A percentile compares a stretch with the other conserved stretches of the same genome.
Conservation (phyloP, 2,329 filamentous ascomycete species). For the Colletotrichum siamense region DNA sequence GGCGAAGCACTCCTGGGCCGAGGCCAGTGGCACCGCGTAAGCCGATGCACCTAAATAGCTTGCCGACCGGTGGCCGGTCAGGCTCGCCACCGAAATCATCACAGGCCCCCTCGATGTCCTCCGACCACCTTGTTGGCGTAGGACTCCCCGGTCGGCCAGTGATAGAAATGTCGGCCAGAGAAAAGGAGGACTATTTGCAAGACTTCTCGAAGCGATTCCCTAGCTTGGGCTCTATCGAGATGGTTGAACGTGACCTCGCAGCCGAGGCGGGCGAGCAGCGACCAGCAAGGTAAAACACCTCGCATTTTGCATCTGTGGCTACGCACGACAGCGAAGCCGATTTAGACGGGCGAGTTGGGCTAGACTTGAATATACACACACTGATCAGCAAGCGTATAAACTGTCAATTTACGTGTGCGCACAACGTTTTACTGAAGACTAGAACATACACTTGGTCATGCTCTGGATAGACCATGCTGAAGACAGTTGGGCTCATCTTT, state of each 20-base stretch:
- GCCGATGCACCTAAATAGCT: constrained; percentile 64
- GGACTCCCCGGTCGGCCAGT: constrained; percentile 54
- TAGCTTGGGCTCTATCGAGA: constrained; percentile 82
- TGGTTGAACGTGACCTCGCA: constrained; percentile 75
- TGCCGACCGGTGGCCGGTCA: constrained; percentile 48
- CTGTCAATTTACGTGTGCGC: background rate
- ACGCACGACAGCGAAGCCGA: background rate
- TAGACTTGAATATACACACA: constrained; percentile 8
- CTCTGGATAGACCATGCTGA: background rate
- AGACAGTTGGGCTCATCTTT: background rate
- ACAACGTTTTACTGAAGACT: background rate
- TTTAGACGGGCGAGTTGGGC: background rate
- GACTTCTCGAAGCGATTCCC: constrained; percentile 88
- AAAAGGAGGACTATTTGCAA: constrained; percentile 70
- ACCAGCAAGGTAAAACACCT: background rate
- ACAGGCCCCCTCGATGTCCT: constrained; percentile 23
- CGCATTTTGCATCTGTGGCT: background rate
- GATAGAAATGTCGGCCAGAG: constrained; percentile 60
- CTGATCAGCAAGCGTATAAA: constrained; percentile 8
- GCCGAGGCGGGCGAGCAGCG: constrained; percentile 35
- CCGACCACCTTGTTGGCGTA: constrained; percentile 47
- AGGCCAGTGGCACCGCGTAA: constrained; percentile 66
- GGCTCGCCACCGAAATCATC: constrained; percentile 51
- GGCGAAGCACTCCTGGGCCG: constrained; percentile 24
- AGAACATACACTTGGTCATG: background rate